Evolutionary conservation across 202 grass and related monocot species (phyloP).

Genomic region (Setaria italica): DNA sequence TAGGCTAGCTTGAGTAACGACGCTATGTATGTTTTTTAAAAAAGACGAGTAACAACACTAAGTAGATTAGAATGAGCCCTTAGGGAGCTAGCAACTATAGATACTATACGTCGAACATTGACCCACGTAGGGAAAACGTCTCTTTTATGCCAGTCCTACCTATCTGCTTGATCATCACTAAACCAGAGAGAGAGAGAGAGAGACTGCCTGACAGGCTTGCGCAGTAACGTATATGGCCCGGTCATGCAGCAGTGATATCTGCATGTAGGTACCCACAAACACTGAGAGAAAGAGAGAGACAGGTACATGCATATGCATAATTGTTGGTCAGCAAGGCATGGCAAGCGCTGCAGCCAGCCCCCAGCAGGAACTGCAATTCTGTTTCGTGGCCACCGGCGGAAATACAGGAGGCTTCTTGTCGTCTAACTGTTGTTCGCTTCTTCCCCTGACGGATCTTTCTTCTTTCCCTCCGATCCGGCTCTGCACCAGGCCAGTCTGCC

Average conservation of each 20-base stretch:
- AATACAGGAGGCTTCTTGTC: constrained; percentile 45
- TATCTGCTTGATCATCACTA: neutral
- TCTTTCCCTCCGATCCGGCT: constrained; percentile 3
- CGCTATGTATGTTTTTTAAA: too few relatives aligned
- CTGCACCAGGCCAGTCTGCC: neutral
- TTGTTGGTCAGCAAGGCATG: neutral
- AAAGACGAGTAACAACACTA: too few relatives aligned
- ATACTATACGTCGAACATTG: too few relatives aligned
- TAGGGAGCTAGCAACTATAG: too few relatives aligned
- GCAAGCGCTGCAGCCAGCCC: neutral
- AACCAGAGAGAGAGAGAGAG: neutral
- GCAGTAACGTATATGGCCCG: neutral
- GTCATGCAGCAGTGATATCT: neutral
- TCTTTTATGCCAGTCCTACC: neutral
- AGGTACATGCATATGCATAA: constrained; percentile 7
- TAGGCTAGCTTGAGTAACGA: too few relatives aligned
- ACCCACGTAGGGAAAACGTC: too few relatives aligned
- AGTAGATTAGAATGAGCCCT: too few relatives aligned
- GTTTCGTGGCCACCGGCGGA: constrained; percentile 43
- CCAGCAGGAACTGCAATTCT: constrained; percentile 51
- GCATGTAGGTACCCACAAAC: neutral
- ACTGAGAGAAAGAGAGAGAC: neutral
- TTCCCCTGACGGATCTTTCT: constrained; percentile 54
- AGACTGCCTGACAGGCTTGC: neutral
- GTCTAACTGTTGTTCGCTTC: constrained; percentile 58